phyloP scores from a whole-genome alignment of 257 asterid species.

The Capsicum baccatum region DNA sequence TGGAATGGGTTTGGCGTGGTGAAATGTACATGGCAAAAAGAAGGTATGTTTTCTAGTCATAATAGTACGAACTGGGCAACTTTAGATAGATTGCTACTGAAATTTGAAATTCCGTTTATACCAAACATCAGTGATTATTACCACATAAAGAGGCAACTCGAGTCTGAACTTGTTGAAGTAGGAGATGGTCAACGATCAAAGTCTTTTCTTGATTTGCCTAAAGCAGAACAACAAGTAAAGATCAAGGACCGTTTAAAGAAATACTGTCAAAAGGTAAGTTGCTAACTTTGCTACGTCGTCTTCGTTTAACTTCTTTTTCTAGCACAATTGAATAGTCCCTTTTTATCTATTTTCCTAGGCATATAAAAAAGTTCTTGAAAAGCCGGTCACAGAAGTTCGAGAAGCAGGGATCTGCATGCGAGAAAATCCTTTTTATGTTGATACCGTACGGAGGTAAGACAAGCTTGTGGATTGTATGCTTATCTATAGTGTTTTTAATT shows the following conservation, averaged over 20 bases:
- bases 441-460: slow-evolving; percentile 93
- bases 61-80: slow-evolving; percentile 30
- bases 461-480: slow-evolving; percentile 25
- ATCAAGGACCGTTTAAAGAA: slow-evolving; percentile 93
- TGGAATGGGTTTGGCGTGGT: slow-evolving; percentile 99
- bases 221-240: slow-evolving; percentile 86
- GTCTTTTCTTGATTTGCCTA: slow-evolving; percentile 89
- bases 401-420: slow-evolving; percentile 99
- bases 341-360: slow-evolving; percentile 59
- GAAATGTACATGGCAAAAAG: slow-evolving; percentile 95
- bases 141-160: slow-evolving; percentile 96
- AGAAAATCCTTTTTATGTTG: slow-evolving; percentile 96
- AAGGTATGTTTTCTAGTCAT: slow-evolving; percentile 59
- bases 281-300: slow-evolving; percentile 30
- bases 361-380: slow-evolving; percentile 88
- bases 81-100: slow-evolving; percentile 31
- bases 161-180: slow-evolving; percentile 81
- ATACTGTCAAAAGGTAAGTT: slow-evolving; percentile 90
- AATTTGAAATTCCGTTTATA: slow-evolving; percentile 30
- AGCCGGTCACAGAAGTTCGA: slow-evolving; percentile 92
- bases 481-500: slow-evolving; percentile 22
- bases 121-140: slow-evolving; percentile 72
- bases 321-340: slow-evolving; percentile 29
- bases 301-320: slow-evolving; percentile 26
- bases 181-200: slow-evolving; percentile 60